These are phyloP conservation scores for Xerocomus nothofagi DNA, from an alignment of 1,284 basidiomycete genomes.

Conservation along the genomic window DNA sequence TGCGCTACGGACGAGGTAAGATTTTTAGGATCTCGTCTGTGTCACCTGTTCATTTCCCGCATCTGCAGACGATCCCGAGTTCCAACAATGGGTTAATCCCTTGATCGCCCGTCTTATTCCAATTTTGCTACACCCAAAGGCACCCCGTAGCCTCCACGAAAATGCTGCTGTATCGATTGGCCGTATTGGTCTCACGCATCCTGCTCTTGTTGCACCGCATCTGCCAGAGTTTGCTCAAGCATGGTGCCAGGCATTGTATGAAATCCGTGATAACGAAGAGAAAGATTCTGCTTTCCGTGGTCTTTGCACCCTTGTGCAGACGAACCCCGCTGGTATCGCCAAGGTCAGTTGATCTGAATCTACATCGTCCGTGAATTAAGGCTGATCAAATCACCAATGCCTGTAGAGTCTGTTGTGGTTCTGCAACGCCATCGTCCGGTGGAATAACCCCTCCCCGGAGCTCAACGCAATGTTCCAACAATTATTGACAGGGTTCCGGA, in stretches of 20 bases:
- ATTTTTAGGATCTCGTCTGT: constrained; percentile 5
- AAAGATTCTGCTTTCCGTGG: constrained; percentile 99
- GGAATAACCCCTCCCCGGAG: constrained; percentile 87
- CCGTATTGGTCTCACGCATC: constrained; percentile 91
- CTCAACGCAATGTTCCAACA: constrained; percentile 90
- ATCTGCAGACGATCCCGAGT: constrained; percentile 69
- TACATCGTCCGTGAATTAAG: background rate
- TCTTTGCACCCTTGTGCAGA: constrained; percentile 93
- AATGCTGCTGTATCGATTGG: constrained; percentile 99
- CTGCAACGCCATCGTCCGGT: constrained; percentile 95
- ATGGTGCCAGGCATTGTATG: constrained; percentile 97
- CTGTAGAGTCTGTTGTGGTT: constrained; percentile 87
- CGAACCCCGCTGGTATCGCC: constrained; percentile 88
- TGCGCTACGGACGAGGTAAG: constrained; percentile 79
- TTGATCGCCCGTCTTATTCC: constrained; percentile 90
- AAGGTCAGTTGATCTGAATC: constrained; percentile 53
- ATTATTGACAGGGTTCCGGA: constrained; percentile 82
- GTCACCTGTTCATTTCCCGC: constrained; percentile 1
- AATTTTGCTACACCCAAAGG: constrained; percentile 89
- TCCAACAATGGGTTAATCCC: constrained; percentile 86
- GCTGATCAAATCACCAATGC: constrained; percentile 10
- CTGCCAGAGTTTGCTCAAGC: constrained; percentile 89
- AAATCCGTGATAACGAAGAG: constrained; percentile 99
- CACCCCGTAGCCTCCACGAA: constrained; percentile 92
- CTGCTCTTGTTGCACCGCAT: constrained; percentile 85